Percentiles rank a stretch among this genome's conserved stretches.
phyloP scores from a whole-genome alignment of 176 grass and related monocot genomes.

The Saccharum officinarum region DNA sequence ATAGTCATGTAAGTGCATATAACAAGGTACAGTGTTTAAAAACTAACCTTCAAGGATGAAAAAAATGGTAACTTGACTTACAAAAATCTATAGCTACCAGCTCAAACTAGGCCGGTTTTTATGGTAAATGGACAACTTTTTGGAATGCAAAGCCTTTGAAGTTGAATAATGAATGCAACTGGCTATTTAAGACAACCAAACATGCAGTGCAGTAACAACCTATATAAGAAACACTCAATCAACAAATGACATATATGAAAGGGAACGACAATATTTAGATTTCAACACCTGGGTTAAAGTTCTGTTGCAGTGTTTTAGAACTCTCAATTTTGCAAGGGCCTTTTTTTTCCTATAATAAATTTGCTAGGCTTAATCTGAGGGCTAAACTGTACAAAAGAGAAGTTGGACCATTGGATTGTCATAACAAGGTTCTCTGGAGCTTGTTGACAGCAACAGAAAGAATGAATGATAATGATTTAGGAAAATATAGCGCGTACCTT shows the following conservation, averaged over 20 bases:
- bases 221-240: background rate
- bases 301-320: no score
- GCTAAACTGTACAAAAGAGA: background rate
- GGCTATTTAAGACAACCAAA: background rate
- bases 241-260: background rate
- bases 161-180: background rate
- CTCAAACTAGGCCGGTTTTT: background rate
- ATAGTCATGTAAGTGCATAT: conserved; percentile 1
- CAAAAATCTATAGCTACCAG: no score
- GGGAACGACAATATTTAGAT: background rate
- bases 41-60: background rate
- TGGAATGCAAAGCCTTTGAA: background rate
- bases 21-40: background rate
- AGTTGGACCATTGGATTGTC: background rate
- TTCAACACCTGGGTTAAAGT: background rate
- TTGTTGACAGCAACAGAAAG: background rate
- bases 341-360: background rate
- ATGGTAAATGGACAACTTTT: background rate
- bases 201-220: background rate
- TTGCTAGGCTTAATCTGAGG: background rate
- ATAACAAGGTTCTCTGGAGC: background rate
- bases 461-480: background rate
- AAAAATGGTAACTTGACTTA: background rate
- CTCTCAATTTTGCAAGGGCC: background rate
- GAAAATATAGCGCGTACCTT: conserved; percentile 51